Evolutionary conservation across 306 rosid species (phyloP), one percentile per base, ranked within the genome.

Genomic region (Quercus parvula): DNA sequence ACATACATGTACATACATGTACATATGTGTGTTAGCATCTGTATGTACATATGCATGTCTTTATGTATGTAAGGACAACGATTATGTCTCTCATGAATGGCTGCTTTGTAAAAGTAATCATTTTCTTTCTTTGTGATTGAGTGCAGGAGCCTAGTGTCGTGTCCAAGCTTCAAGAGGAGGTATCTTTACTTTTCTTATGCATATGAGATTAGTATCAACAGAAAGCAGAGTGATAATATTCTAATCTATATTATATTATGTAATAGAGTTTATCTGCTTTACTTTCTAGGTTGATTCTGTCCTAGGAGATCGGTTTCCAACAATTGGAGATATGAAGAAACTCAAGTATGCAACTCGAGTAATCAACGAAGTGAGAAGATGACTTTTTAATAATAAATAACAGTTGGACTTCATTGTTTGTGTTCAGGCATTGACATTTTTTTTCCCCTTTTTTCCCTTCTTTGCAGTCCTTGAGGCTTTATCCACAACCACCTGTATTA

Each of bases 401-500:
- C 69, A 63, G 49, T 72, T 71, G 7, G 63, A 73, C 55, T 62
- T 58, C 24, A 54, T 81, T 12, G 70, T 74, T 28, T 78, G 46
- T 69, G 46, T 64, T 63, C 62, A 49, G 49, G 28, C 46, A 46
- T 78, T 71, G 67, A 76, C 70, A 9, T 68, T 22, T 33, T 28
- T 19, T 74, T 78, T 31, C 73, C 44, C 55, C 71, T 70, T 35
- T 83, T 74, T 78, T 86, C 70, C 64, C 52, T 55, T 71, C 66
- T 77, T 56, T 70, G 64, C 81, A 95, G 99, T 93, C 98, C 75
- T 75, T 95, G 84, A 90, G 99, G 96, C 98, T 95, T 82, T 95
- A 91, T 83, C 99, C 98, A 56, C 99, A 95, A 78, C 99, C 99
- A 73, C 99, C 99, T 12, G 99, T 95, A 80, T 82, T 95, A 76